Base-by-base conservation (phyloP, 2,329 filamentous ascomycete genomes). In the Juglanconis juglandina region DNA sequence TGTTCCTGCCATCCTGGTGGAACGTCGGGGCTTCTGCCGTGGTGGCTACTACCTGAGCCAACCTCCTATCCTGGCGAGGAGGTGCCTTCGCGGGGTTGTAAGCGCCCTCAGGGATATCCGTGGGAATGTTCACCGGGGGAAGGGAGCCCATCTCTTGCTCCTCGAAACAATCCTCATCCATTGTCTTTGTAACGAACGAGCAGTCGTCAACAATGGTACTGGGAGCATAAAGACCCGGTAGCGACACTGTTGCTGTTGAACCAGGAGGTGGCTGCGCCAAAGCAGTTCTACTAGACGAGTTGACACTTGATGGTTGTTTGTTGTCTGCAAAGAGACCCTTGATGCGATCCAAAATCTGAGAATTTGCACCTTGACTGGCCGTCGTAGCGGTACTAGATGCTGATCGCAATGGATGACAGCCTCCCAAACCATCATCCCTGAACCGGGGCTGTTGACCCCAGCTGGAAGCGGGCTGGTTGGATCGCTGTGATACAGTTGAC, bases 131-230 rank as follows among this genome's bases (percentile, higher is more conserved):
- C 32, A 92, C 85, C 30, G 83, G 80, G 0, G 89, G 89, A n/a
- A 91, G 75, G 7, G 89, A 92, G 3, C 89, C 89, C 78, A 90
- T 90, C 71, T 92, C 89, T 68, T 90, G 88, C 68, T 92, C 88
- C 69, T 91, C 90, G 65, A 93, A 93, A 65, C 90, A 91, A 63
- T 90, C 87, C 64, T 92, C 89, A 5, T 89, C 88, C 75, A 91
- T 88, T 52, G 86, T 85, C 68, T 88, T 90, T 4, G 86, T 86
- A 14, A 79, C 79, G 24, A 81, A 70, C 35, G 79, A 78, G 52
- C 76, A 77, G 34, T 72, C 70, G 17, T 69, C 76, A 5, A 53
- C 68, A 62, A 58, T 59, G 63, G 54, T 60, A 35, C 30, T 61
- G 10, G 61, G 55, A 24, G 67, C 62, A 62, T 69, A 60, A 65